These are phyloP conservation scores for Blastobotrys persicus DNA, from an alignment of 1,139 yeast genomes.

Conservation along the genomic window DNA sequence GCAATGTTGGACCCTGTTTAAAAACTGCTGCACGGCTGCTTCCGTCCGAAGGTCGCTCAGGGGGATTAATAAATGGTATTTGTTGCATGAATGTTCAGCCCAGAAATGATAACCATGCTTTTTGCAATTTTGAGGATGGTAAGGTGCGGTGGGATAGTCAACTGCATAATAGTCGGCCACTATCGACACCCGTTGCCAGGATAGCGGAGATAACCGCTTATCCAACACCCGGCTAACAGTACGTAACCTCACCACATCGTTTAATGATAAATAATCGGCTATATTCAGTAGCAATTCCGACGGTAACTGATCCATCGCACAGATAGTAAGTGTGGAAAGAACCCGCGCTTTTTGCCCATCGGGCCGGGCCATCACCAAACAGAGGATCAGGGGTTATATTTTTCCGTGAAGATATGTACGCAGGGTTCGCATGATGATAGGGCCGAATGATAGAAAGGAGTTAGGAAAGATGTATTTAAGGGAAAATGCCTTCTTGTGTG, in stretches of 20 bases:
- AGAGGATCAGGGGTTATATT: background rate
- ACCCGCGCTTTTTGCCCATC: too few relatives aligned
- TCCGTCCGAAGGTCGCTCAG: background rate
- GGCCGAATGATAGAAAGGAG: too few relatives aligned
- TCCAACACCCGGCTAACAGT: background rate
- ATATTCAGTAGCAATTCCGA: background rate
- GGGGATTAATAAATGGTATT: background rate
- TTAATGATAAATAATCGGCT: background rate
- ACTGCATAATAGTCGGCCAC: background rate
- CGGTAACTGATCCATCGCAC: constrained; percentile 1
- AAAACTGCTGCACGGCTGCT: background rate
- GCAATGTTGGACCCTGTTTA: background rate
- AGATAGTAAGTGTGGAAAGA: too few relatives aligned
- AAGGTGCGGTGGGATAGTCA: background rate
- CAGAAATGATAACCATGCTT: background rate
- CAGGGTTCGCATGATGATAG: background rate
- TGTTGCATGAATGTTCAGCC: background rate
- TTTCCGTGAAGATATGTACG: background rate
- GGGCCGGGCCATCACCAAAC: too few relatives aligned
- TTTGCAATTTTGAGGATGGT: background rate
- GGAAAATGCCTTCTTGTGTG: too few relatives aligned
- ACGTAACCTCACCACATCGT: background rate
- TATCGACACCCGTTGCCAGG: background rate
- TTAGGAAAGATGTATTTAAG: too few relatives aligned
- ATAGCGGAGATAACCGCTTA: background rate